Evolutionary conservation across 345 rosid species (phyloP).

Genomic region (Hibiscus syriacus): DNA sequence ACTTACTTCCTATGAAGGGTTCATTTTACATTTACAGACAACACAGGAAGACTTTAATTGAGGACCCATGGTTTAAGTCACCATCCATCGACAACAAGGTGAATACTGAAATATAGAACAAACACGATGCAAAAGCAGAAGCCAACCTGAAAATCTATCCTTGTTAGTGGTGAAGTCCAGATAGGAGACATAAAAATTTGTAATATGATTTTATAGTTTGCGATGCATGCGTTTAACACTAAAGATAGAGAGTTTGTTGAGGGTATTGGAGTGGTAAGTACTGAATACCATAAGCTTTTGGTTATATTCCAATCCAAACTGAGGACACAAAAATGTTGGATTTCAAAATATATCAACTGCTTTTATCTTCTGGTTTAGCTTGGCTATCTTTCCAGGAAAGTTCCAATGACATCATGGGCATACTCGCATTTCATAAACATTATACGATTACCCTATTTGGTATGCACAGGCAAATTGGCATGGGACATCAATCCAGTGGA

Average conservation of each 20-base stretch:
- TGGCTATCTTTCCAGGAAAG: background rate
- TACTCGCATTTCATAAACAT: background rate
- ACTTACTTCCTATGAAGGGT: slow-evolving; percentile 60
- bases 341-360: background rate
- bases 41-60: background rate
- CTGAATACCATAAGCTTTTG: background rate
- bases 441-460: background rate
- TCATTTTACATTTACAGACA: background rate
- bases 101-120: background rate
- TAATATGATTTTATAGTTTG: background rate
- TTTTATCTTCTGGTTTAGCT: background rate
- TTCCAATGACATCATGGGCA: background rate
- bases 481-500: background rate
- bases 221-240: background rate
- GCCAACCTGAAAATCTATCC: background rate
- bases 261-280: background rate
- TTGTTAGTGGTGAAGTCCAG: background rate
- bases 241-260: background rate
- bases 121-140: background rate
- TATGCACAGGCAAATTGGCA: background rate
- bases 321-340: background rate
- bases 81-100: background rate
- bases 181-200: background rate
- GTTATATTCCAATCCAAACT: background rate
- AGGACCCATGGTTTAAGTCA: background rate